These are phyloP conservation scores for Dimocarpus longan DNA, from an alignment of 345 rosid genomes.

Conservation along the genomic window DNA sequence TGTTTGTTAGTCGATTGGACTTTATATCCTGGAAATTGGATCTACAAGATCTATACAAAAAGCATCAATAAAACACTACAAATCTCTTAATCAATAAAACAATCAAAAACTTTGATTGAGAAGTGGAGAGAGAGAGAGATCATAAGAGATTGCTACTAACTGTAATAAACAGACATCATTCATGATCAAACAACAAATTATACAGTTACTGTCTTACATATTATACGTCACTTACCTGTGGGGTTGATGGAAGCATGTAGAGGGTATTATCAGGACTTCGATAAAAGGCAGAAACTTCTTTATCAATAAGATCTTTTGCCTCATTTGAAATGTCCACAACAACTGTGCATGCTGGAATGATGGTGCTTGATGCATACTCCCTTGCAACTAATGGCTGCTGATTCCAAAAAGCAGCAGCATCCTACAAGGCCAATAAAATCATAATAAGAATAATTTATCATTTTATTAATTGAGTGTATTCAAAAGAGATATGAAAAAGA, in stretches of 20 bases:
- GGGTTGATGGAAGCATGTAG: slow-evolving; percentile 91
- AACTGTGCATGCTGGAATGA: slow-evolving; percentile 76
- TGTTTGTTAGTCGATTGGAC: too few species aligned
- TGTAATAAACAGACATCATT: not conserved
- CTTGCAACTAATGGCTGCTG: slow-evolving; percentile 85
- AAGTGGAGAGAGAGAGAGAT: not conserved
- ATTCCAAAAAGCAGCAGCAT: slow-evolving; percentile 86
- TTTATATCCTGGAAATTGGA: not conserved
- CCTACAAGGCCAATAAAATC: slow-evolving; percentile 44
- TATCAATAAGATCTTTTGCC: slow-evolving; percentile 80
- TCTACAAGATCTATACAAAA: not conserved
- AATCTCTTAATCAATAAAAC: not conserved
- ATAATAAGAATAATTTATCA: not conserved
- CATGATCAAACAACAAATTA: not conserved
- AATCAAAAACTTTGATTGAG: slow-evolving; percentile 1
- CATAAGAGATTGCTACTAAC: not conserved
- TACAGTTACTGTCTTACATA: slow-evolving; percentile 26
- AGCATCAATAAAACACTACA: not conserved
- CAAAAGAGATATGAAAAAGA: not conserved
- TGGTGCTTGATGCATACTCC: slow-evolving; percentile 82
- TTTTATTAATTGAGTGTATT: not conserved
- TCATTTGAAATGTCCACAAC: slow-evolving; percentile 70
- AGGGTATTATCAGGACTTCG: slow-evolving; percentile 84
- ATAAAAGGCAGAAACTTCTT: slow-evolving; percentile 83
- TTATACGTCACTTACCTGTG: slow-evolving; percentile 52